phyloP scores from a whole-genome alignment of 2,329 filamentous ascomycete species.

The Uncinocarpus reesii region DNA sequence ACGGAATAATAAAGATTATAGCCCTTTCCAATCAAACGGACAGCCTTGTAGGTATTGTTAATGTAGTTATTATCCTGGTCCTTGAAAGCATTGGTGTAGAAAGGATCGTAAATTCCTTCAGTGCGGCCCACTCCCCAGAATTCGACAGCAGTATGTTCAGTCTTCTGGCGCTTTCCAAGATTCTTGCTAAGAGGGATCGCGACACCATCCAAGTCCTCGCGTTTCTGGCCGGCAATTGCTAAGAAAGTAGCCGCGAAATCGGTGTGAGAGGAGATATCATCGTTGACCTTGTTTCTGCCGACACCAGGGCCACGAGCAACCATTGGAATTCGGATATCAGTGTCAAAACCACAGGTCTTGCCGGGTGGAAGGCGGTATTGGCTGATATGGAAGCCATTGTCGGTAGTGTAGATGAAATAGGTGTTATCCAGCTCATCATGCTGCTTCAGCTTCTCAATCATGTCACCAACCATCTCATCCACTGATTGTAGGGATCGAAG shows the following conservation, averaged over 20 bases:
- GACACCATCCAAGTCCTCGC: constrained; percentile 48
- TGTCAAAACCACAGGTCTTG: constrained; percentile 50
- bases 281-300: constrained; percentile 31
- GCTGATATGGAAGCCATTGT: constrained; percentile 53
- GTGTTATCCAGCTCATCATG: constrained; percentile 42
- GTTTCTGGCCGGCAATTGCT: constrained; percentile 30
- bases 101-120: constrained; percentile 24
- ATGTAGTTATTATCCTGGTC: background rate
- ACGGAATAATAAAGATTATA: constrained; percentile 58
- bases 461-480: constrained; percentile 44
- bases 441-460: constrained; percentile 36
- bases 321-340: constrained; percentile 51
- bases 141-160: constrained; percentile 51
- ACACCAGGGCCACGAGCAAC: constrained; percentile 51
- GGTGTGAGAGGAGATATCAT: constrained; percentile 51
- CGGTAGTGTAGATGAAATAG: constrained; percentile 51
- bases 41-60: constrained; percentile 42
- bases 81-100: constrained; percentile 4
- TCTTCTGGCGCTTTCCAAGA: constrained; percentile 21
- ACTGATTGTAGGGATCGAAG: constrained; percentile 44
- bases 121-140: constrained; percentile 41
- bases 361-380: constrained; percentile 50
- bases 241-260: constrained; percentile 55
- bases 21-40: constrained; percentile 44
- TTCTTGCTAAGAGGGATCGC: constrained; percentile 38